phyloP scores from a whole-genome alignment of 169 alveolate genomes.

The Perkinsus olseni region DNA sequence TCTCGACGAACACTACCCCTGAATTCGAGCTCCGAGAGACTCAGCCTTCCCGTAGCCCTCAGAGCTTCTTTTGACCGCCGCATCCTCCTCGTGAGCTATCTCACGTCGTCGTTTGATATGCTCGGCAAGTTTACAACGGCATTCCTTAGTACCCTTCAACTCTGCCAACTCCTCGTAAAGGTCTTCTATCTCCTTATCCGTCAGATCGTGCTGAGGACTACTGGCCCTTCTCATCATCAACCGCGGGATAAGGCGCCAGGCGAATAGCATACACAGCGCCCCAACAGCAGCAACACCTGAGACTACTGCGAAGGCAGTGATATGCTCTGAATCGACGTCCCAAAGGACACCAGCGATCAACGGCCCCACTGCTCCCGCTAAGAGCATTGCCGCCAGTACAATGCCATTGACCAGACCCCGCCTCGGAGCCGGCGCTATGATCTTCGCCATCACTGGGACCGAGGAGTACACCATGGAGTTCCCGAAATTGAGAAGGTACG shows the following conservation, averaged over 20 bases:
- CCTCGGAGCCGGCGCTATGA: not conserved
- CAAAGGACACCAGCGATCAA: not conserved
- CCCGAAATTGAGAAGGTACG: not conserved
- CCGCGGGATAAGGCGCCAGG: not conserved
- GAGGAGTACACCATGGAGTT: not conserved
- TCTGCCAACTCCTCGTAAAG: not conserved
- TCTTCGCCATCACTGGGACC: not conserved
- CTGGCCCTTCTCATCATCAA: not conserved
- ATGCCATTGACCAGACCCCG: not conserved
- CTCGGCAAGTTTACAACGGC: not conserved
- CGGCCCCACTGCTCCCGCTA: not conserved
- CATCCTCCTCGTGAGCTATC: not conserved
- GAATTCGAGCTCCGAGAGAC: not conserved
- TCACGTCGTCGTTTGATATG: not conserved
- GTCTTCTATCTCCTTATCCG: not conserved
- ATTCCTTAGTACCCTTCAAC: not conserved
- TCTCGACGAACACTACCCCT: not conserved
- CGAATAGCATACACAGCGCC: not conserved
- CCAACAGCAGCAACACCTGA: not conserved
- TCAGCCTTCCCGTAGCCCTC: not conserved
- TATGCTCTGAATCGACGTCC: not conserved
- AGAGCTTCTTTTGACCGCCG: not conserved
- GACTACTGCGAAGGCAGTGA: not conserved
- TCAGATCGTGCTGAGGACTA: not conserved
- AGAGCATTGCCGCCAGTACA: not conserved